Conservation (phyloP, 306 rosid genomes). For the Vachellia pachyceras region DNA sequence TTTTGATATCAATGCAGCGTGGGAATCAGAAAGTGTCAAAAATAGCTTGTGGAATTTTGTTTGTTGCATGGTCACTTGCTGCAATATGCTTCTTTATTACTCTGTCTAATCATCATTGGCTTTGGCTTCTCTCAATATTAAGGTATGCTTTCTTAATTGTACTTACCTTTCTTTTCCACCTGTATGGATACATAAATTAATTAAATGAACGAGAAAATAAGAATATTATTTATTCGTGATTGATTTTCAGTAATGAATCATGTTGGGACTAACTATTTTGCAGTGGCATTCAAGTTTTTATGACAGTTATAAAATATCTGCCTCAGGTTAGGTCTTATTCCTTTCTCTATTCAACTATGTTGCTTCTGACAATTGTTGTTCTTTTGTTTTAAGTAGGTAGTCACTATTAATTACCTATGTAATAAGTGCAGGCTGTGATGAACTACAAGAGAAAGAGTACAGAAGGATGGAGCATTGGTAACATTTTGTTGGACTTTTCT, state of each 20-base stretch:
- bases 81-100: conserved; percentile 77
- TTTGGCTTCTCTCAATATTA: conserved; percentile 81
- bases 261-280: conserved; percentile 39
- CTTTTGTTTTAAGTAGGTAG: too few species aligned
- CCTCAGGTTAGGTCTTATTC: conserved; percentile 73
- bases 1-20: conserved; percentile 50
- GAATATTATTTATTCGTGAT: neutral
- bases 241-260: conserved; percentile 33
- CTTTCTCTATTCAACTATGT: neutral
- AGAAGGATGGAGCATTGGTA: conserved; percentile 85
- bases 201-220: neutral
- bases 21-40: conserved; percentile 81
- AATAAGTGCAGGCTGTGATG: conserved; percentile 63
- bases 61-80: conserved; percentile 69
- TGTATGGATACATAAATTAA: neutral
- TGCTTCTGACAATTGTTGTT: neutral
- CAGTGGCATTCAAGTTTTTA: conserved; percentile 84
- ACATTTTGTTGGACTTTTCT: conserved; percentile 74
- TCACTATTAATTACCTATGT: neutral
- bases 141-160: conserved; percentile 46
- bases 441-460: conserved; percentile 84
- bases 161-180: neutral
- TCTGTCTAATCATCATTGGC: conserved; percentile 77
- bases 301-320: conserved; percentile 84
- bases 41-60: conserved; percentile 55